These are phyloP conservation scores for Prillingera fragicola DNA, from an alignment of 1,284 basidiomycete genomes.

Conservation along the genomic window DNA sequence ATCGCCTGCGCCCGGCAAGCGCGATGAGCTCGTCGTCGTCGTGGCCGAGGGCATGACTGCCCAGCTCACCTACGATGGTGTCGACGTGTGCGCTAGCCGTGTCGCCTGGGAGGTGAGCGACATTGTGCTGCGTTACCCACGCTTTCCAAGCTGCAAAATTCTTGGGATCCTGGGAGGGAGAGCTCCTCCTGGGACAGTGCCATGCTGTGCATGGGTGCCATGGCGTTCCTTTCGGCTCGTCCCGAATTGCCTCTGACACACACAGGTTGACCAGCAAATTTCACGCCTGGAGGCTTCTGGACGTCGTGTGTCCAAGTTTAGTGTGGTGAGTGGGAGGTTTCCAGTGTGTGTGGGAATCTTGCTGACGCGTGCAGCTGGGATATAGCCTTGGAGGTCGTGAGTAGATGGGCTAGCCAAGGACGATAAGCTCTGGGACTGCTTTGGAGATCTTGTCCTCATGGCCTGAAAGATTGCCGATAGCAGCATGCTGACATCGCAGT, in stretches of 20 bases:
- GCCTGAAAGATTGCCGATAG: background rate
- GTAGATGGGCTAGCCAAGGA: constrained; percentile 9
- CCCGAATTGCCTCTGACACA: background rate
- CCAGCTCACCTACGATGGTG: constrained; percentile 43
- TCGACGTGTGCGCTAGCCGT: constrained; percentile 45
- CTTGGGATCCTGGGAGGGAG: too few relatives aligned
- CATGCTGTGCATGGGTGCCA: too few relatives aligned
- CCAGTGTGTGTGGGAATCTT: background rate
- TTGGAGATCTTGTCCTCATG: too few relatives aligned
- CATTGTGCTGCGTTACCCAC: too few relatives aligned
- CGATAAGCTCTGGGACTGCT: too few relatives aligned
- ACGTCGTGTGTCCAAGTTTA: constrained; percentile 32
- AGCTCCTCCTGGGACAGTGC: too few relatives aligned
- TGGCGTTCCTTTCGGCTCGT: too few relatives aligned
- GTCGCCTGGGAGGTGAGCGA: constrained; percentile 41
- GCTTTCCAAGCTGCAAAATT: too few relatives aligned
- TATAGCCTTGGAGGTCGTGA: constrained; percentile 45
- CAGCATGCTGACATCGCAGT: constrained; percentile 22
- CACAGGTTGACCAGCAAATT: constrained; percentile 37
- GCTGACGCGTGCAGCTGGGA: constrained; percentile 27
- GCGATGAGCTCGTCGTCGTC: constrained; percentile 35
- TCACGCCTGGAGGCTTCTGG: constrained; percentile 29
- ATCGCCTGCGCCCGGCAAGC: background rate
- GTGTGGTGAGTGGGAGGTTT: constrained; percentile 27
- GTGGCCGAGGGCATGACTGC: constrained; percentile 42